Percentiles rank a stretch among this genome's conserved stretches.
phyloP scores from a whole-genome alignment of 306 rosid species.

The Corylus heterophylla region DNA sequence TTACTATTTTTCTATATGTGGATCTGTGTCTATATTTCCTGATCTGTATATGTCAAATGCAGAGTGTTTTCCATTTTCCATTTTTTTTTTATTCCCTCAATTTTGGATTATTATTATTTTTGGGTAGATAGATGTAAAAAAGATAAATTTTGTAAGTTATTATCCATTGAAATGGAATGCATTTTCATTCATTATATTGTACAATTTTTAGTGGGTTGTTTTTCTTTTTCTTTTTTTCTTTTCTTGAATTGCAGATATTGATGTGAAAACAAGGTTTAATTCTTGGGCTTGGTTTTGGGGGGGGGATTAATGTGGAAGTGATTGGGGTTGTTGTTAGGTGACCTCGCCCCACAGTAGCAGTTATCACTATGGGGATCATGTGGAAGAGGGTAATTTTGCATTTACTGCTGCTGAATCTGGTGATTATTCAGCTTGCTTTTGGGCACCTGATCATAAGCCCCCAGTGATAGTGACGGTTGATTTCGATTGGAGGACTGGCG shows the following conservation, averaged over 20 bases:
- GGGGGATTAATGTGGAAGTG: slow-evolving; percentile 33
- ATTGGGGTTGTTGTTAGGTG: slow-evolving; percentile 54
- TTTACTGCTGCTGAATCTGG: slow-evolving; percentile 78
- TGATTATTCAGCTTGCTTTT: slow-evolving; percentile 76
- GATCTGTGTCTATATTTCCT: background rate
- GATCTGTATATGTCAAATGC: too few species aligned
- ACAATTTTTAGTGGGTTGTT: background rate
- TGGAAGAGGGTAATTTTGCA: slow-evolving; percentile 77
- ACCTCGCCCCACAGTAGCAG: slow-evolving; percentile 65
- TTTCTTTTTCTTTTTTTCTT: background rate
- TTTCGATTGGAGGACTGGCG: slow-evolving; percentile 85
- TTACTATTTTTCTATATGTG: too few species aligned
- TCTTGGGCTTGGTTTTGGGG: slow-evolving; percentile 21
- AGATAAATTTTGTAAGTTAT: background rate
- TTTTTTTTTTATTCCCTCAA: background rate
- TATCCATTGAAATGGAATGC: background rate
- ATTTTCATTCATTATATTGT: too few species aligned
- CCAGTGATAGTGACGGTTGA: slow-evolving; percentile 47
- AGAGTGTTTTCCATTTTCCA: too few species aligned
- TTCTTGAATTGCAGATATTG: background rate
- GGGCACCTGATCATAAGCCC: slow-evolving; percentile 51
- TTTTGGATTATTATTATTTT: background rate
- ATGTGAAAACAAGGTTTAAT: background rate
- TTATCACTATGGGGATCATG: slow-evolving; percentile 60
- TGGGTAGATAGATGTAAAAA: background rate